Base-by-base conservation (phyloP, 192 early-diverging fungal genomes). In the Coemansia sp. region DNA sequence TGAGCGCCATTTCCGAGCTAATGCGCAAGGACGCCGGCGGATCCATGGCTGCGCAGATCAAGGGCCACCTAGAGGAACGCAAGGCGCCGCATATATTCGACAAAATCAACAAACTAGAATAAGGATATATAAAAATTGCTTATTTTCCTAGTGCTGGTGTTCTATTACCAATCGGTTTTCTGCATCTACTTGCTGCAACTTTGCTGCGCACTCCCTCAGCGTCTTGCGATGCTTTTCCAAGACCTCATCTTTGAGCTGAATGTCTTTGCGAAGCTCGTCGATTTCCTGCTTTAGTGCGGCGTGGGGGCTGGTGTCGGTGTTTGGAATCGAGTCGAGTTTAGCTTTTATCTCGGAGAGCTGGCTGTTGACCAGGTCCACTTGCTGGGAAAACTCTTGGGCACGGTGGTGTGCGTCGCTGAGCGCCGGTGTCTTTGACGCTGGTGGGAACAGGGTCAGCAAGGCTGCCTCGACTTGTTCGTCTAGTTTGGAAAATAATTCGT, bases 351-450 rank as follows among this genome's bases (percentile, higher is more conserved):
- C 79, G 3, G 62, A 46, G n/a, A 82, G 54, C 38, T 69, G 73
- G 22, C 15, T 53, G 43, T 73, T 70, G 17, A 76, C 67, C 0
- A 41, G 1, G 6, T 45, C 22, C 8, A 76, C 73, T 25, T 72
- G 66, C 24, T 27, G 20, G 5, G 59, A 42, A 32, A 82, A 82
- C 25, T 65, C 79, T 20, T 82, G 73, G 0, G 79, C 79, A n/a
- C 79, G 59, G n/a, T 76, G 79, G 54, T 82, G 73, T 0, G 79
- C 79, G 36, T 71, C 74, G 7, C 53, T 68, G 14, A 62, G 9
- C 0, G 59, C n/a, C 17, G 43, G 15, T 36, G 24, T 9, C 1
- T 43, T 24, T 27, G 53, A 61, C 1, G 71, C 66, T 17, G 70
- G 43, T 15, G 79, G 79, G 19, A 82, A 82, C 10, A 82, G 64